Evolutionary conservation across 257 asterid species (phyloP).

Genomic region (Gentiana straminea): DNA sequence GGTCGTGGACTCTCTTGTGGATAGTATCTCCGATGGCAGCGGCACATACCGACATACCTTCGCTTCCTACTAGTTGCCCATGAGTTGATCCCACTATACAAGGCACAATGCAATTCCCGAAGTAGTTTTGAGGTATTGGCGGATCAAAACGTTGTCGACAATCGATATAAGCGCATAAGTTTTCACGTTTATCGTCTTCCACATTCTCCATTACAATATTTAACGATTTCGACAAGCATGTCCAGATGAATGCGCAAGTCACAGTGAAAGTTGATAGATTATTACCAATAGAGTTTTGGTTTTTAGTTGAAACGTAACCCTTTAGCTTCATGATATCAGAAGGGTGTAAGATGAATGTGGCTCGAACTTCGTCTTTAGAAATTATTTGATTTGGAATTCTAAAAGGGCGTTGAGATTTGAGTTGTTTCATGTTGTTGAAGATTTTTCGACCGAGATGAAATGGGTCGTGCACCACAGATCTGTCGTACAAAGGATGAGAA

Average conservation of each 20-base stretch:
- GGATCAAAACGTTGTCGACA: slow-evolving; percentile 8
- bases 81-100: neutral
- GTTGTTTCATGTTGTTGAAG: slow-evolving; percentile 20
- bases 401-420: slow-evolving; percentile 11
- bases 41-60: neutral
- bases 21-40: slow-evolving; percentile 3
- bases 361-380: slow-evolving; percentile 23
- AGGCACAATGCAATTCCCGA: slow-evolving; percentile 5
- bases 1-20: neutral
- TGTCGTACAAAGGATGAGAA: slow-evolving; percentile 21
- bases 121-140: slow-evolving; percentile 4
- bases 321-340: slow-evolving; percentile 28
- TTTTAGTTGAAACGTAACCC: slow-evolving; percentile 4
- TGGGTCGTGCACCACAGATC: slow-evolving; percentile 26
- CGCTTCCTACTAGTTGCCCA: neutral
- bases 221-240: slow-evolving; percentile 20
- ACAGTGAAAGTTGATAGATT: slow-evolving; percentile 25
- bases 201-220: slow-evolving; percentile 12
- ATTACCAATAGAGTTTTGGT: slow-evolving; percentile 10
- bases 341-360: slow-evolving; percentile 16
- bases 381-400: slow-evolving; percentile 15
- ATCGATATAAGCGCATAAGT: neutral
- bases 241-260: slow-evolving; percentile 29
- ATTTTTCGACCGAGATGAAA: slow-evolving; percentile 17
- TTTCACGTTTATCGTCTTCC: slow-evolving; percentile 27